phyloP scores from a whole-genome alignment of 2,329 filamentous ascomycete genomes.

The Cercospora berteroae region DNA sequence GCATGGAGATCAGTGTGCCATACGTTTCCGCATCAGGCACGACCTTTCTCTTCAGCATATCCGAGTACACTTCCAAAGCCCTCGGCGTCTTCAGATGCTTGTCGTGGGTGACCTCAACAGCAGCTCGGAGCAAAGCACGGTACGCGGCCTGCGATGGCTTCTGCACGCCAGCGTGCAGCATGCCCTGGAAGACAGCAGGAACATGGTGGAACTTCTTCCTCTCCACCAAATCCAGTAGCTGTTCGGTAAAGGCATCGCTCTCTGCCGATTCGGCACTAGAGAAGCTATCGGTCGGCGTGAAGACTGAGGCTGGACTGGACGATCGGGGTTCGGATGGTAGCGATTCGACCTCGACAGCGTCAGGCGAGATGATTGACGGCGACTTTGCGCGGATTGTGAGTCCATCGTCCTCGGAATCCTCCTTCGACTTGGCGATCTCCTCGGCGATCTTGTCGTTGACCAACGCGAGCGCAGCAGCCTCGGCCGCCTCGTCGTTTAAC shows the following conservation, averaged over 20 bases:
- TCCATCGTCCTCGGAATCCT: slow-evolving; percentile 44
- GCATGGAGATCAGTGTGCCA: slow-evolving; percentile 77
- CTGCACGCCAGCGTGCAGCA: slow-evolving; percentile 77
- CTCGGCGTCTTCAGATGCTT: slow-evolving; percentile 84
- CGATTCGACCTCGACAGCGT: slow-evolving; percentile 20
- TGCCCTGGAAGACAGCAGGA: slow-evolving; percentile 82
- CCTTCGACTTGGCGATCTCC: slow-evolving; percentile 65
- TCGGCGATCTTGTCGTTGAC: slow-evolving; percentile 81
- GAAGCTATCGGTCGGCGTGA: slow-evolving; percentile 30
- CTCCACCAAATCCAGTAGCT: slow-evolving; percentile 71
- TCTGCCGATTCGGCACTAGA: slow-evolving; percentile 61
- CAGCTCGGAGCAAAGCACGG: slow-evolving; percentile 82
- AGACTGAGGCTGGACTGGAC: slow-evolving; percentile 29
- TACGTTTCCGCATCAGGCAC: slow-evolving; percentile 82
- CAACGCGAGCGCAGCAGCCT: slow-evolving; percentile 65
- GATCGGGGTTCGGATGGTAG: slow-evolving; percentile 27
- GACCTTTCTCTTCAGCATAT: slow-evolving; percentile 88
- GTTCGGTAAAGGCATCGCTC: slow-evolving; percentile 69
- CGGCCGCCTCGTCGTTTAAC: slow-evolving; percentile 48
- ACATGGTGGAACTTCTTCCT: slow-evolving; percentile 79
- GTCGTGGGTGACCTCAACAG: slow-evolving; percentile 75
- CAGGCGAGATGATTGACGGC: slow-evolving; percentile 16
- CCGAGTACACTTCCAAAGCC: slow-evolving; percentile 89
- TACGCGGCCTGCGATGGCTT: slow-evolving; percentile 83
- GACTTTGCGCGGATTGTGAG: slow-evolving; percentile 25